A percentile compares a stretch with the other conserved stretches of the same genome.
Evolutionary conservation across 108 stramenopile species (phyloP).

Genomic region (Stephanodiscus minutulus): DNA sequence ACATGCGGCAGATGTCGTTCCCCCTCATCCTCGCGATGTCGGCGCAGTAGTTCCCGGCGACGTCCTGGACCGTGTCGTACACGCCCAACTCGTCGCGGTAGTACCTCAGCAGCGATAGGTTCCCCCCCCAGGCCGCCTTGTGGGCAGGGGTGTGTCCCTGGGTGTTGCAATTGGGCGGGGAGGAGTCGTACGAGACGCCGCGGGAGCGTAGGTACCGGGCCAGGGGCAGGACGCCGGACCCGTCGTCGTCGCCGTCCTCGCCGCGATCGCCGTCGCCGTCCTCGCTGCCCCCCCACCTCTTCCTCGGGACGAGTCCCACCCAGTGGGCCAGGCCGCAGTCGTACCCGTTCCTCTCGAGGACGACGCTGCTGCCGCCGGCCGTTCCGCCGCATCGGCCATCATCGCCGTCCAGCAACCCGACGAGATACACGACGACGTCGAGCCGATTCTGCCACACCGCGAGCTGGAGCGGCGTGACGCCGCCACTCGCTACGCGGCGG

Average conservation of each 20-base stretch:
- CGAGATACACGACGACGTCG: slow-evolving; percentile 57
- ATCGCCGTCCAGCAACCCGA: no score
- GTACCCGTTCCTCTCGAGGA: slow-evolving; percentile 70
- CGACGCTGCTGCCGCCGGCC: not conserved
- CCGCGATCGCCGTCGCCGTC: not conserved
- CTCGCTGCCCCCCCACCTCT: slow-evolving; percentile 35
- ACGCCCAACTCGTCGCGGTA: slow-evolving; percentile 65
- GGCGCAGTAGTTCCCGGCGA: slow-evolving; percentile 80
- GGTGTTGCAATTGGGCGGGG: slow-evolving; percentile 42
- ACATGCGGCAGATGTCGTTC: slow-evolving; percentile 53
- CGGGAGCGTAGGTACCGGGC: slow-evolving; percentile 47
- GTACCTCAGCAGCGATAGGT: slow-evolving; percentile 62
- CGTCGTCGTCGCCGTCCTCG: slow-evolving; percentile 33
- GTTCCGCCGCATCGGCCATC: no score
- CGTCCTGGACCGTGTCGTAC: slow-evolving; percentile 66
- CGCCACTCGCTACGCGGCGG: slow-evolving; percentile 56
- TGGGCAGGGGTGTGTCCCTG: slow-evolving; percentile 78
- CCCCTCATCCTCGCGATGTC: slow-evolving; percentile 84
- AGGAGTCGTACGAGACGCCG: slow-evolving; percentile 32
- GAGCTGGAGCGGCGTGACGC: slow-evolving; percentile 81
- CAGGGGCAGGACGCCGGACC: slow-evolving; percentile 42
- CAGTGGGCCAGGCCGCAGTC: slow-evolving; percentile 81
- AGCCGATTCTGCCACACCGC: slow-evolving; percentile 87
- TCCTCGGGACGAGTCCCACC: slow-evolving; percentile 67
- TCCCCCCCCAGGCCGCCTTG: slow-evolving; percentile 88